Percentiles rank a stretch among this genome's conserved stretches.
Evolutionary conservation across 2,329 filamentous ascomycete species (phyloP).

Genomic region (Nemania serpens): DNA sequence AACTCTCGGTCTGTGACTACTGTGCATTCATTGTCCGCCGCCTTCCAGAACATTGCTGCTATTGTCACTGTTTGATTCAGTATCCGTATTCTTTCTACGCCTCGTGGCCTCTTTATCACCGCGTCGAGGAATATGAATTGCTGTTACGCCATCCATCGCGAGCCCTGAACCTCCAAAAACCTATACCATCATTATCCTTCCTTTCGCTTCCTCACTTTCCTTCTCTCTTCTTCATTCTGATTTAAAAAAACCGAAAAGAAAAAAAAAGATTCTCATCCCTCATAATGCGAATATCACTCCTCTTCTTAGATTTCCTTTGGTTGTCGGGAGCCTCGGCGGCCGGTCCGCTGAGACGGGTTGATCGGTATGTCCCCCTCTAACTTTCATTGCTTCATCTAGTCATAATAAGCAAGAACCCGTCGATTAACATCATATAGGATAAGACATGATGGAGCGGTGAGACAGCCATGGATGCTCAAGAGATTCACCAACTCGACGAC

Average conservation of each 20-base stretch:
- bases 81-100: conserved; percentile 26
- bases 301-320: conserved; percentile 39
- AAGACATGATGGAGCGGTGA: conserved; percentile 29
- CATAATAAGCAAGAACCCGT: background rate
- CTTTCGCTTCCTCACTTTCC: conserved; percentile 24
- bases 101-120: conserved; percentile 34
- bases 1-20: conserved; percentile 12
- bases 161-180: conserved; percentile 19
- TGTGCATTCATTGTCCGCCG: conserved; percentile 30
- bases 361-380: conserved; percentile 32
- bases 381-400: background rate
- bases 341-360: conserved; percentile 38
- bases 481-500: conserved; percentile 32
- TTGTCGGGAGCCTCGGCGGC: conserved; percentile 41
- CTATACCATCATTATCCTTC: conserved; percentile 14
- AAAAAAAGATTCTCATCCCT: conserved; percentile 12
- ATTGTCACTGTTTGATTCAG: conserved; percentile 31
- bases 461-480: conserved; percentile 28
- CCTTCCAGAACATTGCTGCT: conserved; percentile 14
- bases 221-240: conserved; percentile 13
- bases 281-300: conserved; percentile 37
- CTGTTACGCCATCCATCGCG: conserved; percentile 25
- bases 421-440: conserved; percentile 35
- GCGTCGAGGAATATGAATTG: conserved; percentile 35
- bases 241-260: background rate